Evolutionary conservation across 2,329 filamentous ascomycete species (phyloP), one percentile per base, ranked within the genome.

Genomic region (Onygenales sp.): DNA sequence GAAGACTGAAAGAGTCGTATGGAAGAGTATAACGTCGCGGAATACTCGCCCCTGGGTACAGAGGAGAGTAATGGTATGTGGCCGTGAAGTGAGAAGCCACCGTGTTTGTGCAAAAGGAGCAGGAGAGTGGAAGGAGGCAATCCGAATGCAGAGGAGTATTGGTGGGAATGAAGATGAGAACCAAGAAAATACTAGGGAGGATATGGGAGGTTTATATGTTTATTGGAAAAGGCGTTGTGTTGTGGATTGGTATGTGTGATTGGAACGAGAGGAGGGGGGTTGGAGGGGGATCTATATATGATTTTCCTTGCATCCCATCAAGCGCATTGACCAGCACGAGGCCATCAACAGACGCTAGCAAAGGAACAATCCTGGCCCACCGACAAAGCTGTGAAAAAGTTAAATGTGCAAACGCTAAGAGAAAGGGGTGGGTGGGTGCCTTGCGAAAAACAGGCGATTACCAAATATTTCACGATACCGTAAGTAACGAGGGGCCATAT

Each of bases 211-310:
- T 14, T 39, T 49, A 49, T 49, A 49, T 49, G 46, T 39, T 40
- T 2, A 42, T 51, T 42, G 48, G 37, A 17, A 51, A 8, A 51
- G 6, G 27, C 33, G 39, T 9, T 43, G 10, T 51, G 48, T 9
- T 43, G 10, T 51, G 48, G 37, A 51, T 42, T 51, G 21, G 39
- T 34, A 42, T 51, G 48, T 43, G 32, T 43, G 48, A 42, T 51
- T 51, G 48, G 37, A 51, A 27, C 8, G 43, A 32, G 46, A 21
- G 46, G 46, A 13, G 11, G 17, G 46, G 27, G 31, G 21, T 27
- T 27, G 21, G 34, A 49, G 7, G 34, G 14, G 2, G 46, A 49
- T 49, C 34, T 39, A 27, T 27, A 49, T 49, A 49, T 49, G 37
- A 9, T 4, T 27, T 37, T 48, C 37, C 27, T 5, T 27, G 1